Conservation (phyloP, 2,329 filamentous ascomycete genomes). For the Fusarium begoniae region DNA sequence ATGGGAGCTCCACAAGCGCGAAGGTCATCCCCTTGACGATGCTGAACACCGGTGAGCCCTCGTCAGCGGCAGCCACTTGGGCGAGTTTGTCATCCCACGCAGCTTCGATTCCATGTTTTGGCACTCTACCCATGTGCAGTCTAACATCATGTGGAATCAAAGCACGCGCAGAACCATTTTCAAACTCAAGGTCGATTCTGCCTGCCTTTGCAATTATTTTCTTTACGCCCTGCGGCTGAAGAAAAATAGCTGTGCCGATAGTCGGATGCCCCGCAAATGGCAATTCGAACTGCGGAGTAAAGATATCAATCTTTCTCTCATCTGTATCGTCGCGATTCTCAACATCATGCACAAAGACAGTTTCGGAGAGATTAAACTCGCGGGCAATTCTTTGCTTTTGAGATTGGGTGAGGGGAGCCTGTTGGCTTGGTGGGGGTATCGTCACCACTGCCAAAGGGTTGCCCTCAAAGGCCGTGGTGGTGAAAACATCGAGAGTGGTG, state of each 20-base stretch:
- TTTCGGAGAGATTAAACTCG: constrained; percentile 72
- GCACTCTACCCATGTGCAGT: constrained; percentile 59
- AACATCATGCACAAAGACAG: constrained; percentile 66
- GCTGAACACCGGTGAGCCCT: constrained; percentile 59
- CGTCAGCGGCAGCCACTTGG: constrained; percentile 45
- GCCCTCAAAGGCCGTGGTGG: constrained; percentile 58
- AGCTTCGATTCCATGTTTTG: constrained; percentile 25
- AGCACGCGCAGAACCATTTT: constrained; percentile 61
- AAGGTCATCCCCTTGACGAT: constrained; percentile 81
- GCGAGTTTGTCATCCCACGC: constrained; percentile 33
- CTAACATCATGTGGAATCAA: constrained; percentile 73
- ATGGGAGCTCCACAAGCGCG: constrained; percentile 67
- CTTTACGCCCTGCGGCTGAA: constrained; percentile 50
- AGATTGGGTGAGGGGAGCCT: constrained; percentile 49
- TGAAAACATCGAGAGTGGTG: constrained; percentile 67
- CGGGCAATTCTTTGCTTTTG: constrained; percentile 66
- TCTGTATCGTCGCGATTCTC: constrained; percentile 40
- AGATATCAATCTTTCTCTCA: constrained; percentile 63
- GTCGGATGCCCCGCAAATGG: constrained; percentile 71
- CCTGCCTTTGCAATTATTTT: constrained; percentile 64
- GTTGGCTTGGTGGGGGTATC: constrained; percentile 51
- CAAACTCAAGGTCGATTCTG: constrained; percentile 55
- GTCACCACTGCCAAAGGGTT: constrained; percentile 69
- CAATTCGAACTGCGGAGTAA: constrained; percentile 62
- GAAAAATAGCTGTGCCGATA: constrained; percentile 62